A percentile compares a stretch with the other conserved stretches of the same genome.
Conservation (phyloP, 2,329 filamentous ascomycete genomes). For the Elsinoe ampelina region DNA sequence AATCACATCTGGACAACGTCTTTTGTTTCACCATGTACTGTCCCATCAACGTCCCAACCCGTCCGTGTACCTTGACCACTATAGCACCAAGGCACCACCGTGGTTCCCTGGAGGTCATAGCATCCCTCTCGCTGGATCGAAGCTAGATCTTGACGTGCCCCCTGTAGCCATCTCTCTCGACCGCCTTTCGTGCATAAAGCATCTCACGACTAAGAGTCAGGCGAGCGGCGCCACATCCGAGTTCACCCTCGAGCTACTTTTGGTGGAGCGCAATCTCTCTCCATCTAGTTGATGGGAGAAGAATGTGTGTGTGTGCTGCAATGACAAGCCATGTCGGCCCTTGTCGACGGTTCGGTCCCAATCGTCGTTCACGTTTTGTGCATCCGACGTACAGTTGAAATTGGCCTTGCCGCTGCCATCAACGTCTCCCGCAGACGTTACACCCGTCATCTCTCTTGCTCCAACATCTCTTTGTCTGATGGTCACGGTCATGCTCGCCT, state of each 20-base stretch:
- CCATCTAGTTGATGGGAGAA: not conserved
- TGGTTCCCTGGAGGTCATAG: not conserved
- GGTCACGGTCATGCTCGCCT: not conserved
- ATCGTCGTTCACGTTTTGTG: conserved; percentile 1
- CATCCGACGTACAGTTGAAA: conserved; percentile 3
- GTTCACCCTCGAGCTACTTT: conserved; percentile 7
- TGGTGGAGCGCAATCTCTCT: conserved; percentile 9
- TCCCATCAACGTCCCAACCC: not conserved
- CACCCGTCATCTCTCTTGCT: conserved; percentile 10
- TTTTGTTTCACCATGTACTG: conserved; percentile 14
- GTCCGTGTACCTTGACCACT: conserved; percentile 11
- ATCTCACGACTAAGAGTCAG: not conserved
- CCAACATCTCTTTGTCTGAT: not conserved
- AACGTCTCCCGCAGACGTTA: conserved; percentile 10
- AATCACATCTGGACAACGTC: conserved; percentile 8
- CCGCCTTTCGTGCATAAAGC: not conserved
- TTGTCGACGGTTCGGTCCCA: conserved; percentile 1
- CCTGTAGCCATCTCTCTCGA: conserved; percentile 5
- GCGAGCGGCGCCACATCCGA: conserved; percentile 13
- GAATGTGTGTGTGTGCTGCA: not conserved
- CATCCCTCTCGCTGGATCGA: not conserved
- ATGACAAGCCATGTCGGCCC: conserved; percentile 3
- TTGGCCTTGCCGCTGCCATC: conserved; percentile 3
- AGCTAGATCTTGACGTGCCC: not conserved
- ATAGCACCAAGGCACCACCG: conserved; percentile 6